Percentiles rank a stretch among this genome's conserved stretches.
Conservation (phyloP, 2,329 filamentous ascomycete species). For the Ophiostoma fasciatum region DNA sequence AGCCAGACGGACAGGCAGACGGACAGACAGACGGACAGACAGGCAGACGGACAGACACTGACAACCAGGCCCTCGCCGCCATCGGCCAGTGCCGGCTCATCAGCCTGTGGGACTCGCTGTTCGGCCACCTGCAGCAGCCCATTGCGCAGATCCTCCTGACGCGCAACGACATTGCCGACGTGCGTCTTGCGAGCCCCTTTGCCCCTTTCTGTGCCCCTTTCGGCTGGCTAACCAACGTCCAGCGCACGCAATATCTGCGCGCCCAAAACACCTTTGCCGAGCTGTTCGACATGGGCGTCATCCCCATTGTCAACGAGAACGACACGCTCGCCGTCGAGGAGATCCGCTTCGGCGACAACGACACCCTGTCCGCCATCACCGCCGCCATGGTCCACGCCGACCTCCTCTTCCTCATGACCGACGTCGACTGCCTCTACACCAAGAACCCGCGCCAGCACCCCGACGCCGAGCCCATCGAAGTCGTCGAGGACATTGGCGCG, state of each 20-base stretch:
- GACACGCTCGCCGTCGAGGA: constrained; percentile 93
- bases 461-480: constrained; percentile 77
- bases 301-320: constrained; percentile 98
- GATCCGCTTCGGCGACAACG: constrained; percentile 99
- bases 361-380: constrained; percentile 91
- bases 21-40: too few species aligned
- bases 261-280: constrained; percentile 90
- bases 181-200: constrained; percentile 18
- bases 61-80: constrained; percentile 64
- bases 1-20: too few species aligned
- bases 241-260: constrained; percentile 88
- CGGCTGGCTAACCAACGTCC: constrained; percentile 12
- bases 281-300: constrained; percentile 84
- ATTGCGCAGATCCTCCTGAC: constrained; percentile 92
- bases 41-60: too few species aligned
- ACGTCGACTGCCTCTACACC: constrained; percentile 94
- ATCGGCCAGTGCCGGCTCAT: constrained; percentile 94
- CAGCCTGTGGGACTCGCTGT: constrained; percentile 88
- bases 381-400: constrained; percentile 96
- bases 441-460: constrained; percentile 80
- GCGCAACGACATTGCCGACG: constrained; percentile 89
- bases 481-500: constrained; percentile 75
- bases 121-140: constrained; percentile 74
- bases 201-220: too few species aligned
- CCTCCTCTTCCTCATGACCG: constrained; percentile 95